phyloP scores from a whole-genome alignment of 1,139 yeast genomes.

The Sugiyamaella pinicola region DNA sequence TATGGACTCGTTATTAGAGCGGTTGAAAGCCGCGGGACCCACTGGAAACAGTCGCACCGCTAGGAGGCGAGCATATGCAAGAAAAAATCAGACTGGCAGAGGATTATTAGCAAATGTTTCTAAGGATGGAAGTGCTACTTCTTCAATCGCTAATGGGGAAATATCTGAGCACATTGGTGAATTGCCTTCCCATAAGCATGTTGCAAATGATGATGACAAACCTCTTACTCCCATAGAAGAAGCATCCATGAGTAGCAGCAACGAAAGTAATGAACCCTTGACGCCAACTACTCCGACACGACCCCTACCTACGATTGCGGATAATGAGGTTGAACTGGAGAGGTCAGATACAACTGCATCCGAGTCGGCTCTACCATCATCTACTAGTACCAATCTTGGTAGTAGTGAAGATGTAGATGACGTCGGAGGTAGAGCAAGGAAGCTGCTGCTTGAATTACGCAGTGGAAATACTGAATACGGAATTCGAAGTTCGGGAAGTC shows the following conservation, averaged over 20 bases:
- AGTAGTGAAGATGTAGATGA: conserved; percentile 52
- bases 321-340: conserved; percentile 11
- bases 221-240: conserved; percentile 1
- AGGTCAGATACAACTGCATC: conserved; percentile 14
- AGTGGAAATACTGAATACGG: conserved; percentile 39
- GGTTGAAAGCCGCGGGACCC: conserved; percentile 71
- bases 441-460: conserved; percentile 59
- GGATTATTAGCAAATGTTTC: conserved; percentile 25
- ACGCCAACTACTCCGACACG: conserved; percentile 11
- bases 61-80: conserved; percentile 75
- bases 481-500: conserved; percentile 23
- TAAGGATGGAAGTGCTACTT: not conserved
- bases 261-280: not conserved
- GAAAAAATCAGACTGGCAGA: conserved; percentile 42
- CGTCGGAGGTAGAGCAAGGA: conserved; percentile 62
- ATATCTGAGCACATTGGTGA: not conserved
- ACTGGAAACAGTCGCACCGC: conserved; percentile 78
- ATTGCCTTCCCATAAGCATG: not conserved
- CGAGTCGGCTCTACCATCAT: conserved; percentile 19
- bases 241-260: not conserved
- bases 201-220: not conserved
- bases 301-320: conserved; percentile 7
- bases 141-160: not conserved
- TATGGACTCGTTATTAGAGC: conserved; percentile 73
- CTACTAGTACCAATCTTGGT: conserved; percentile 4